These are phyloP conservation scores for Talaromyces sp. DNA, from an alignment of 2,329 filamentous ascomycete genomes.

Conservation along the genomic window DNA sequence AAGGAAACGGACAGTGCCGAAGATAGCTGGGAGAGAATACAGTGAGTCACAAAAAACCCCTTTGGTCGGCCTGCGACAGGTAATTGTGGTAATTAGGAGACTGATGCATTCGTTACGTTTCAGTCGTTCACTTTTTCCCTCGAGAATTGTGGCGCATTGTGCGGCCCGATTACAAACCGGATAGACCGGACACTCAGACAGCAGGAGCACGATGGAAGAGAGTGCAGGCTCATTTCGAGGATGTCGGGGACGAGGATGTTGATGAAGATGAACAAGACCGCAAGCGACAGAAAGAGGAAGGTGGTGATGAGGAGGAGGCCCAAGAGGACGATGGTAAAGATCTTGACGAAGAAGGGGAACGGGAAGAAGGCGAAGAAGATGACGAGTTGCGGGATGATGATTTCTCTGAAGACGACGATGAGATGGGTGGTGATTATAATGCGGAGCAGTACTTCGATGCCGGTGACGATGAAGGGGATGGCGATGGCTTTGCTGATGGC, in stretches of 20 bases:
- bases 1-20: constrained; percentile 51
- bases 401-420: constrained; percentile 57
- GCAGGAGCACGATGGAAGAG: constrained; percentile 19
- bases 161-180: constrained; percentile 42
- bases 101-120: neutral
- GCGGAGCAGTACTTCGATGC: constrained; percentile 61
- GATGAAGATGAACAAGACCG: constrained; percentile 24
- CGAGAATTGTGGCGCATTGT: constrained; percentile 53
- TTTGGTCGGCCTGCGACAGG: neutral
- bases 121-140: constrained; percentile 56
- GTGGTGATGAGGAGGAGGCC: constrained; percentile 25
- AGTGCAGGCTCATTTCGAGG: constrained; percentile 39
- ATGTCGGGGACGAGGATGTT: constrained; percentile 41
- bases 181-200: constrained; percentile 28
- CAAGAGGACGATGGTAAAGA: constrained; percentile 22
- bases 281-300: constrained; percentile 33
- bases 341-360: constrained; percentile 39
- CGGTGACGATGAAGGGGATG: constrained; percentile 52
- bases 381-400: constrained; percentile 55
- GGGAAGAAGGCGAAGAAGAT: constrained; percentile 44
- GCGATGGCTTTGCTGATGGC: constrained; percentile 52
- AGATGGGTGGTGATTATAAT: constrained; percentile 57
- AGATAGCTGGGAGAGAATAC: constrained; percentile 51
- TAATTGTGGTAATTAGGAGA: neutral
- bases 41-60: constrained; percentile 38